These are phyloP conservation scores for Fusarium sp. DNA, from an alignment of 2,329 filamentous ascomycete genomes.

Conservation along the genomic window DNA sequence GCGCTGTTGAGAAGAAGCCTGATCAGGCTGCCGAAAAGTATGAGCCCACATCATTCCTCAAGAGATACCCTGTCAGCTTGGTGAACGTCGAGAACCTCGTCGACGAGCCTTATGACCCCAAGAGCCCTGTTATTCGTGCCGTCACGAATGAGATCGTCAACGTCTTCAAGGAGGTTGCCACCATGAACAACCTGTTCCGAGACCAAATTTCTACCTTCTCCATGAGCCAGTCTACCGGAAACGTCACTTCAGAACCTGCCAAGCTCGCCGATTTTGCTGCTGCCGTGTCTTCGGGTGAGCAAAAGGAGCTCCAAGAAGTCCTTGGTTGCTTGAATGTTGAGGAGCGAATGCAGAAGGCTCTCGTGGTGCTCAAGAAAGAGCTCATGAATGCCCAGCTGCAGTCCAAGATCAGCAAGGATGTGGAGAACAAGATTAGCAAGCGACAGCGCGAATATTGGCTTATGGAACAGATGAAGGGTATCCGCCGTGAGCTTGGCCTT, in stretches of 20 bases:
- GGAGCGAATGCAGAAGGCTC: constrained; percentile 88
- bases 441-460: constrained; percentile 97
- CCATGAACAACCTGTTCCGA: constrained; percentile 92
- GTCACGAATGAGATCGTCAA: constrained; percentile 98
- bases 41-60: constrained; percentile 90
- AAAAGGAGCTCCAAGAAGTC: constrained; percentile 91
- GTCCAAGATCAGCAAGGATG: constrained; percentile 97
- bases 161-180: constrained; percentile 96
- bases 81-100: constrained; percentile 94
- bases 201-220: constrained; percentile 98
- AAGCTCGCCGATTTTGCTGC: constrained; percentile 98
- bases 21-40: constrained; percentile 68
- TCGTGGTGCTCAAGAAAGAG: constrained; percentile 96
- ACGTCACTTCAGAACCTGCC: constrained; percentile 92
- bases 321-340: constrained; percentile 90
- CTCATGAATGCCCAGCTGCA: constrained; percentile 97
- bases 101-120: constrained; percentile 90
- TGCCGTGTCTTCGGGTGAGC: constrained; percentile 93
- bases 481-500: constrained; percentile 92
- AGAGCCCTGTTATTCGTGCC: constrained; percentile 87
- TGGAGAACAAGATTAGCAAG: constrained; percentile 97
- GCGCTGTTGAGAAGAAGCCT: constrained; percentile 69
- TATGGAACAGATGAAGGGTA: constrained; percentile 99
- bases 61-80: constrained; percentile 90
- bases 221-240: constrained; percentile 93